Percentiles rank a stretch among this genome's conserved stretches.
These are phyloP conservation scores for Acer campestre DNA, from an alignment of 345 rosid species.

Conservation along the genomic window DNA sequence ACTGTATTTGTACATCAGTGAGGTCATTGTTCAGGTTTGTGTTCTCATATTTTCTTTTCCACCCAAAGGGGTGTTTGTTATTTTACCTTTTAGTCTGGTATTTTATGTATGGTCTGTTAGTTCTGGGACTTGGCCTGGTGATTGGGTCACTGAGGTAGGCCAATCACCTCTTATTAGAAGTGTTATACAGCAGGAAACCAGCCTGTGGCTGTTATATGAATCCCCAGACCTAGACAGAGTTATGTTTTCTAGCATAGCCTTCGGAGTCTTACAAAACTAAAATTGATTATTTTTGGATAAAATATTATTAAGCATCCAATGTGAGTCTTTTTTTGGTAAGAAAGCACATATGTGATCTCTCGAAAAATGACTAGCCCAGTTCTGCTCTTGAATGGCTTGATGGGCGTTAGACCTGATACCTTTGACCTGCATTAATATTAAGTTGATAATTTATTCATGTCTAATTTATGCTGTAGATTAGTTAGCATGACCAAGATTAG, in stretches of 20 bases:
- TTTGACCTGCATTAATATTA: not conserved
- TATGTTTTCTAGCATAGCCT: not conserved
- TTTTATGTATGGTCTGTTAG: not conserved
- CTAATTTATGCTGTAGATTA: not conserved
- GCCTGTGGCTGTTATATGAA: not conserved
- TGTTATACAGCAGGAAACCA: not conserved
- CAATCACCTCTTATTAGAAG: not conserved
- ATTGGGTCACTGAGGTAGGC: constrained; percentile 9
- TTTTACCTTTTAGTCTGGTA: not conserved
- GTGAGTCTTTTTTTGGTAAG: not conserved
- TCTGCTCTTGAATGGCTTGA: not conserved
- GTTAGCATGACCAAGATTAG: not conserved
- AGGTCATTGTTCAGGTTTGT: constrained; percentile 88
- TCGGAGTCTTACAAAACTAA: constrained; percentile 3
- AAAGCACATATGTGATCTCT: not conserved
- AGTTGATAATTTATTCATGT: not conserved
- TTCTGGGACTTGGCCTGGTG: constrained; percentile 1
- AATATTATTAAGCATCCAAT: not conserved
- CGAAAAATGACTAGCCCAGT: not conserved
- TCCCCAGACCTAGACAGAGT: not conserved
- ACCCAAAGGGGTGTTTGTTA: not conserved
- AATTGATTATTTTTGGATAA: not conserved
- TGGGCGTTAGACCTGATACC: not conserved
- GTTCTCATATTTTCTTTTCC: constrained; percentile 20
- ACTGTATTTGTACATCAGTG: constrained; percentile 77